Conservation (phyloP, 208 protist species). For the Zelonia costaricensis region DNA sequence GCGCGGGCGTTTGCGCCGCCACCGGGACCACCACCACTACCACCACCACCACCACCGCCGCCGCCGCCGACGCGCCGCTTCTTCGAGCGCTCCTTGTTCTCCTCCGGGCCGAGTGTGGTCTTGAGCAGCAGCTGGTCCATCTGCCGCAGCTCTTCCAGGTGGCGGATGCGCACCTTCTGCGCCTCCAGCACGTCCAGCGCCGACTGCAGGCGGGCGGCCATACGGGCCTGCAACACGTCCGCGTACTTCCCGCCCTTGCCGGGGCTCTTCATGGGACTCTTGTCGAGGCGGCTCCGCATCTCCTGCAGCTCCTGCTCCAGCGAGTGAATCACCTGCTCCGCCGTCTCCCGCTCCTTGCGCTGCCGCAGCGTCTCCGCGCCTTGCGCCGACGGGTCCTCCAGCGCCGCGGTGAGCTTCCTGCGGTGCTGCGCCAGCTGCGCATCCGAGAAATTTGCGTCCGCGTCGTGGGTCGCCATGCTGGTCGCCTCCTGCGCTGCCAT, state of each 20-base stretch:
- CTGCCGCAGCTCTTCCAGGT: slow-evolving; percentile 58
- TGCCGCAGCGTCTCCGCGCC: slow-evolving; percentile 1
- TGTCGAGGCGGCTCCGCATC: slow-evolving; percentile 9
- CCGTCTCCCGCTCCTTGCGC: slow-evolving; percentile 37
- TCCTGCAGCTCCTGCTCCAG: slow-evolving; percentile 38
- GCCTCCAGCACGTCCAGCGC: slow-evolving; percentile 45
- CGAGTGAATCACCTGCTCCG: slow-evolving; percentile 34
- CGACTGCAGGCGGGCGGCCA: slow-evolving; percentile 29
- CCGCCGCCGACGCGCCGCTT: neutral
- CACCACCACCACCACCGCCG: neutral
- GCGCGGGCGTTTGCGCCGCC: neutral
- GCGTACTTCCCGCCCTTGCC: neutral
- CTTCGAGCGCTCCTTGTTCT: neutral
- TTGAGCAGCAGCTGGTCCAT: slow-evolving; percentile 36
- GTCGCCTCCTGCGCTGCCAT: slow-evolving; percentile 25
- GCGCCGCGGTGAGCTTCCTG: neutral
- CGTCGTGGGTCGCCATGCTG: slow-evolving; percentile 29
- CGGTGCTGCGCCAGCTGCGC: neutral
- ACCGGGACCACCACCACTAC: neutral
- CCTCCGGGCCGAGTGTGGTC: slow-evolving; percentile 1
- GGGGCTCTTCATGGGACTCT: neutral
- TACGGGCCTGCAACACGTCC: slow-evolving; percentile 13
- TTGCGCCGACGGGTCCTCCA: neutral
- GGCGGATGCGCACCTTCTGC: slow-evolving; percentile 45
- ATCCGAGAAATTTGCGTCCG: slow-evolving; percentile 27